Evolutionary conservation across 2,329 filamentous ascomycete genomes (phyloP), one percentile per base, ranked within the genome.

Genomic region (Colletotrichum theobromicola): DNA sequence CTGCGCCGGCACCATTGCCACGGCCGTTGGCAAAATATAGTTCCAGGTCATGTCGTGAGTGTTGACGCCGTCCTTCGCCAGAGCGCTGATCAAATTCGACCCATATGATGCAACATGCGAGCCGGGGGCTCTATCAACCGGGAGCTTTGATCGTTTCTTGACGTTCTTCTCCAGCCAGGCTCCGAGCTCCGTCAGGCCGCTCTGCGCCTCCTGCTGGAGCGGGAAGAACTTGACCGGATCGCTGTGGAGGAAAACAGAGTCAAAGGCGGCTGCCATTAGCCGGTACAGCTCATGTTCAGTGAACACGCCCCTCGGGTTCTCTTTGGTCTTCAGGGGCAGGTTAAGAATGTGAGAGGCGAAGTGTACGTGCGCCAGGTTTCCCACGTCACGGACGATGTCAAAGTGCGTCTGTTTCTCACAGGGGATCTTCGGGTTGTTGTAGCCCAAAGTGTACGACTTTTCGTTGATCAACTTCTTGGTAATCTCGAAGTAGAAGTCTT

Each of bases 331-430:
- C 50, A 95, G 85, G 0, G 93, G 93, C 5, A 95, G 84, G 63
- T 91, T 90, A 80, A 94, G 93, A 26, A 88, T 86, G 6, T 89
- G 88, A 4, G 93, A 86, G 0, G 90, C 91, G 53, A 94, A 94
- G 77, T 91, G 87, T 5, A 92, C 90, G 7, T 93, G 92, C 0
- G 88, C 89, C 30, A 94, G 83, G 79, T 95, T 95, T 30, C 90
- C 92, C 1, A 95, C 89, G 70, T 94, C 92, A 28, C 92, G 90
- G 12, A 94, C 85, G 5, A 96, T 87, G 78, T 97, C 94, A 53
- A 95, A 89, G 70, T 88, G 87, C 10, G 89, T 89, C 69, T 78
- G 34, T n/a, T 35, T 26, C 16, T 10, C n/a, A 32, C 18, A 15
- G 30, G 16, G 80, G 1, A 82, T 84, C 8, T 42, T 9, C 13